Evolutionary conservation across 805 yeast species (phyloP).

Genomic region (Wickerhamiella brachini): DNA sequence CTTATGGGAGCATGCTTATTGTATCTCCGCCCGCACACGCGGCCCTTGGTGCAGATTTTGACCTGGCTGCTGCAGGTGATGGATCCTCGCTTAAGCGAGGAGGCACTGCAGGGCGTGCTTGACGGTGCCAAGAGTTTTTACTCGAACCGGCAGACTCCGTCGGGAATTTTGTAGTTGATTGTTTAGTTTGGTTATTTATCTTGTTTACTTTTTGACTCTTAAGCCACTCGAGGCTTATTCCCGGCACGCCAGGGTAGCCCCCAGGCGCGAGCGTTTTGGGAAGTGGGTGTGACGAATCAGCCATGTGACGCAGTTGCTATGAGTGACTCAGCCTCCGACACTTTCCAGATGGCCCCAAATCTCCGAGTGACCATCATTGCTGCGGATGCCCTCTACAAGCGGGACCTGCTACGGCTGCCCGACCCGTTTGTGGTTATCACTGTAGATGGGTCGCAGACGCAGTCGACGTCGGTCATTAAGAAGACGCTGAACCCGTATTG

Average conservation of each 20-base stretch:
- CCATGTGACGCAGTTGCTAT: not conserved
- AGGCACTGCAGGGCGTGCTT: conserved; percentile 8
- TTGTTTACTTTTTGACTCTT: too few relatives aligned
- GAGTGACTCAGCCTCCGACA: not conserved
- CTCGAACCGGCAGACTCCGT: not conserved
- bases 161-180: not conserved
- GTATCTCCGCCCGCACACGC: conserved; percentile 10
- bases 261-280: too few relatives aligned
- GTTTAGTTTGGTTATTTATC: too few relatives aligned
- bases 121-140: conserved; percentile 1
- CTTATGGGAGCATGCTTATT: conserved; percentile 16
- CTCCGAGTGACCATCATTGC: conserved; percentile 46
- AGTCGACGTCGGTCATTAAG: conserved; percentile 84
- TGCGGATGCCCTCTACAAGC: conserved; percentile 86
- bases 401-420: conserved; percentile 91
- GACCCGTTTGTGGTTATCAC: conserved; percentile 97
- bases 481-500: conserved; percentile 94
- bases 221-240: too few relatives aligned
- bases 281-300: not conserved
- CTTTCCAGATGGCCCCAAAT: conserved; percentile 9
- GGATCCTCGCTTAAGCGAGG: conserved; percentile 8
- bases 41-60: conserved; percentile 13
- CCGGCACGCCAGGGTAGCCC: too few relatives aligned
- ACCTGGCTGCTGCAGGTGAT: conserved; percentile 13
- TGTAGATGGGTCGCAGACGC: conserved; percentile 94